Base-by-base conservation (phyloP, 345 rosid genomes). In the Rubroshorea leprosula region DNA sequence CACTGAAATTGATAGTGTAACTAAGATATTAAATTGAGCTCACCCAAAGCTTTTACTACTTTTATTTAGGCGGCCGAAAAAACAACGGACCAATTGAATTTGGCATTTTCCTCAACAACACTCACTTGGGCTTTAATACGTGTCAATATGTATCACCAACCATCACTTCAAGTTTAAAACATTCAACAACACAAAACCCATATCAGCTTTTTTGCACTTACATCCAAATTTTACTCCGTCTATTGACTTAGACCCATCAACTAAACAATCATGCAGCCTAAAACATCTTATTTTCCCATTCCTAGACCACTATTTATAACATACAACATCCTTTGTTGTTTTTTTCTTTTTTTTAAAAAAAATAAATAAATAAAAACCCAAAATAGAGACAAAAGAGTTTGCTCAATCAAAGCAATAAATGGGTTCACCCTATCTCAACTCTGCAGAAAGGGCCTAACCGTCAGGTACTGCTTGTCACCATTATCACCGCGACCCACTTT, bases 391-490 rank as follows among this genome's bases (percentile, higher is more conserved):
- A 38, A n/a, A 17, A 38, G 19, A 9, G 38, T 14, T 13, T 15
- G 38, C 14, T 35, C 19, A 12, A 45, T n/a, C 23, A 39, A 20
- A 24, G 18, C 2, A 10, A 59, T 20, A 31, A 61, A 48, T 57
- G 58, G 68, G 43, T 60, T 29, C 50, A 43, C 47, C 35, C 35
- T 29, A 9, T 9, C 35, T 29, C 35, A 29, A 29, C 19, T 29
- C 61, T 44, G 63, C 65, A 25, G 54, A 74, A 74, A 71, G 74
- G 70, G 56, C 72, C 57, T 59, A 19, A 58, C 67, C 78, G 71
- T 77, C 74, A 55, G 54, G 41, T 63, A 66, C 73, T 64, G 46
- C 65, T 66, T 74, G 75, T 72, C 74, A 23, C 64, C 59, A 46
- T 55, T 54, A 47, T 62, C 43, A 4, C 41, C 39, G 5, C 54